phyloP scores from a whole-genome alignment of 495 filamentous ascomycete genomes.

The Pyrenula aspistea region DNA sequence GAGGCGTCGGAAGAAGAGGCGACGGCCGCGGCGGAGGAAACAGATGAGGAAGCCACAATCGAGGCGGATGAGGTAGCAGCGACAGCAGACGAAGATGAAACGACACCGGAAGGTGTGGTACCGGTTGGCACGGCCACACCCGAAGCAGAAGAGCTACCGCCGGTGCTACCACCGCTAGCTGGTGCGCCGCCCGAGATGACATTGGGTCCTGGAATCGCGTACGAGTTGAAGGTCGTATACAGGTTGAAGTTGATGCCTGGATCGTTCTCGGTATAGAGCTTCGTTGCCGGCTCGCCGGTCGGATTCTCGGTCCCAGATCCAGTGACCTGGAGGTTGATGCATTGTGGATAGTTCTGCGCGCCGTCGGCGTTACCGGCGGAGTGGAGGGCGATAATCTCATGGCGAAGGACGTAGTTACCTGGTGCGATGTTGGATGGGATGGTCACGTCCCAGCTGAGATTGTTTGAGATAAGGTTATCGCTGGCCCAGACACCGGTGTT shows the following conservation, averaged over 20 bases:
- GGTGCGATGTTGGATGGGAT: slow-evolving; percentile 47
- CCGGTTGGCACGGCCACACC: slow-evolving; percentile 1
- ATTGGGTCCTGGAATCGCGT: slow-evolving; percentile 37
- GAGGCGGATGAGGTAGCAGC: slow-evolving; percentile 8
- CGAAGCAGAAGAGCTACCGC: neutral
- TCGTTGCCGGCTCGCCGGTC: slow-evolving; percentile 41
- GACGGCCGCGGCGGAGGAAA: neutral
- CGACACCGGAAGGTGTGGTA: slow-evolving; percentile 13
- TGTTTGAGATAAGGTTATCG: slow-evolving; percentile 46
- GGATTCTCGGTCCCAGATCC: slow-evolving; percentile 38
- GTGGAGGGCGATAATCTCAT: slow-evolving; percentile 62
- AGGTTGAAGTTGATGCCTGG: slow-evolving; percentile 49
- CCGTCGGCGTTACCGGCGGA: slow-evolving; percentile 35
- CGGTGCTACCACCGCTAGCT: neutral
- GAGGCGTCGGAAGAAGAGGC: neutral
- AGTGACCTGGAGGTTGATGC: slow-evolving; percentile 54
- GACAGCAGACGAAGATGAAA: slow-evolving; percentile 13
- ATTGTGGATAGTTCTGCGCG: slow-evolving; percentile 60
- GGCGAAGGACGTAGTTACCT: slow-evolving; percentile 60
- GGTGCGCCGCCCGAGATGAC: slow-evolving; percentile 15
- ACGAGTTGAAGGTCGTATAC: slow-evolving; percentile 33
- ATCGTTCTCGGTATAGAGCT: slow-evolving; percentile 40
- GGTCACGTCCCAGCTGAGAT: slow-evolving; percentile 49
- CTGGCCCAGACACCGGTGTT: slow-evolving; percentile 41
- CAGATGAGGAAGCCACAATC: neutral